Percentiles rank a stretch among this genome's conserved stretches.
Evolutionary conservation across 352 stramenopile genomes (phyloP).

Genomic region (Phytophthora boehmeriae): DNA sequence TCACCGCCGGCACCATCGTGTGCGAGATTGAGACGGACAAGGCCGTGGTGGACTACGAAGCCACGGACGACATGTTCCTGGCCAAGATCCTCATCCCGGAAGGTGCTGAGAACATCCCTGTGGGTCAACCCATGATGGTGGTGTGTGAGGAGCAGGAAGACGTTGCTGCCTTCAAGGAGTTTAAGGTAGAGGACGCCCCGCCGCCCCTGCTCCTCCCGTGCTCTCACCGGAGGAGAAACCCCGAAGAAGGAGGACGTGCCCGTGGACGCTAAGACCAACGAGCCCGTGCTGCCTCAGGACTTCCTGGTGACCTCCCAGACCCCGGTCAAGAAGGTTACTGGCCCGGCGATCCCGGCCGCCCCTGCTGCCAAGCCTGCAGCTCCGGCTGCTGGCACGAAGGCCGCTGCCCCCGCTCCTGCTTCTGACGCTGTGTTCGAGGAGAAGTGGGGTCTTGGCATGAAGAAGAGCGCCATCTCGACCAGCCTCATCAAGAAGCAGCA

Average conservation of each 20-base stretch:
- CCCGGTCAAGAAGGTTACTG: slow-evolving; percentile 54
- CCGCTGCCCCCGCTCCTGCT: slow-evolving; percentile 23
- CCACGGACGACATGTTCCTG: slow-evolving; percentile 96
- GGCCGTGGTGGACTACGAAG: slow-evolving; percentile 98
- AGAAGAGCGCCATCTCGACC: slow-evolving; percentile 82
- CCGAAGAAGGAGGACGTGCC: slow-evolving; percentile 74
- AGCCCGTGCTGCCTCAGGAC: slow-evolving; percentile 59
- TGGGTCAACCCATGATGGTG: slow-evolving; percentile 96
- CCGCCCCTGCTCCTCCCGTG: slow-evolving; percentile 36
- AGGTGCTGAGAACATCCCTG: slow-evolving; percentile 89
- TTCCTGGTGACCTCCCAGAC: slow-evolving; percentile 73
- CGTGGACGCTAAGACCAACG: slow-evolving; percentile 48
- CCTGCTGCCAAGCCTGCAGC: slow-evolving; percentile 38
- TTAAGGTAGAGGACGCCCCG: slow-evolving; percentile 65
- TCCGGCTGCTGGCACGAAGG: too few relatives aligned
- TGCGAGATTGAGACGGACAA: slow-evolving; percentile 99
- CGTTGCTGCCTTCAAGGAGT: slow-evolving; percentile 74
- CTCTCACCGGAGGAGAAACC: slow-evolving; percentile 66
- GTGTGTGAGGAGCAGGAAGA: slow-evolving; percentile 91
- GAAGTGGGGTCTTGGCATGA: slow-evolving; percentile 81
- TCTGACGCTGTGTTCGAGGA: slow-evolving; percentile 48
- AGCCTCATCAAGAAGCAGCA: slow-evolving; percentile 88
- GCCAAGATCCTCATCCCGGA: slow-evolving; percentile 96
- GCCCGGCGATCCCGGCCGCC: slow-evolving; percentile 44
- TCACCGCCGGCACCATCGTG: slow-evolving; percentile 94